Evolutionary conservation across 2,329 filamentous ascomycete species (phyloP), one percentile per base, ranked within the genome.

Genomic region (Magnaporthiopsis poae): DNA sequence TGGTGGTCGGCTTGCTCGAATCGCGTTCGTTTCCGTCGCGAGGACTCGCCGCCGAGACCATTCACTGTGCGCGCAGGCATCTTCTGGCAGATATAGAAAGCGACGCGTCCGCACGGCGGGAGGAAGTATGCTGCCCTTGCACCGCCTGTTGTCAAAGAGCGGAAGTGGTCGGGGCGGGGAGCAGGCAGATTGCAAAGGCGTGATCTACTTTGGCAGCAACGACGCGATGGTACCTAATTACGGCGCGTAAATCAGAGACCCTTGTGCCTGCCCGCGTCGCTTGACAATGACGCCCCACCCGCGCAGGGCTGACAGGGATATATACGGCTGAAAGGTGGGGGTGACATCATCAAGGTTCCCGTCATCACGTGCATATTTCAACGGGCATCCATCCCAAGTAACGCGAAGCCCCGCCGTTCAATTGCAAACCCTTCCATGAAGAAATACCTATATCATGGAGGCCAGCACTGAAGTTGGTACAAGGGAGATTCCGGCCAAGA

Each of bases 21-120:
- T 61, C 79, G 77, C 29, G 77, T 75, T 69, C 82, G 80, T 73
- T 85, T 85, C 31, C 7, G 72, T 56, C 46, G 71, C 31, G 72
- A 66, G 65, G 72, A 71, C 61, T 71, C 67, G 68, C 69, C 68
- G 65, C 67, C 70, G 31, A 70, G 65, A 63, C 69, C 67, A 60
- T 72, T 71, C 25, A 71, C 67, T 1, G 74, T 75, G 61, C 69
- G 70, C 5, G 69, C 69, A 9, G 74, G 72, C 75, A 77, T 77
- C 35, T 60, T 68, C 29, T 33, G n/a, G 59, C 13, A 60, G 46
- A 29, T 5, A 27, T 4, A 15, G 64, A 39, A 27, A 60, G 35
- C 39, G 59, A 63, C 61, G 18, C 27, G 33, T 35, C 21, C n/a
- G 46, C 46, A n/a, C 21, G 25, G 46, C 46, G n/a, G 46, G n/a